Evolutionary conservation across 73 alveolate species (phyloP).

Genomic region (Stentor coeruleus): DNA sequence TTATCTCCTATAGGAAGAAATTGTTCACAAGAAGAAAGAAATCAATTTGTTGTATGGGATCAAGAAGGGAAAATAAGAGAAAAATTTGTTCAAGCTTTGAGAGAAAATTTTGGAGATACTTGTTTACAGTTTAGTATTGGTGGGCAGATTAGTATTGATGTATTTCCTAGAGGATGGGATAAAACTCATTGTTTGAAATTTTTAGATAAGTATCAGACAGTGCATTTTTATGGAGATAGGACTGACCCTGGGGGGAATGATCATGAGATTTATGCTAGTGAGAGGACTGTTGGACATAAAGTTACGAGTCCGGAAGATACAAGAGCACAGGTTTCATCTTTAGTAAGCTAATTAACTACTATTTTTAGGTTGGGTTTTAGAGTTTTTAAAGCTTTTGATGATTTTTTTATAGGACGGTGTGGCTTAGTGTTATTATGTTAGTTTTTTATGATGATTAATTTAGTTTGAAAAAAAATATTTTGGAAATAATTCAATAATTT

Average conservation of each 20-base stretch:
- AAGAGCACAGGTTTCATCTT: conserved; percentile 52
- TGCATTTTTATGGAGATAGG: conserved; percentile 94
- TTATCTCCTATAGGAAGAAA: conserved; percentile 96
- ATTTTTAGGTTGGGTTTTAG: conserved; percentile 12
- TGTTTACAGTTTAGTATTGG: conserved; percentile 87
- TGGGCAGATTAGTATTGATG: conserved; percentile 94
- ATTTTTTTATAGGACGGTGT: too few relatives aligned
- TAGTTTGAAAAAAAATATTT: too few relatives aligned
- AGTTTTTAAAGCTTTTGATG: not conserved
- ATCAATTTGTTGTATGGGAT: conserved; percentile 84
- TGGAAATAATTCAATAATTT: too few relatives aligned
- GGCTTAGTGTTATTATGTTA: too few relatives aligned
- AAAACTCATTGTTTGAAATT: conserved; percentile 86
- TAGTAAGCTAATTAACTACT: too few relatives aligned
- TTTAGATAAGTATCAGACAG: conserved; percentile 73
- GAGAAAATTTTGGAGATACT: conserved; percentile 59
- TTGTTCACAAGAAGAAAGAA: conserved; percentile 90
- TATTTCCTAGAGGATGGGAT: conserved; percentile 95
- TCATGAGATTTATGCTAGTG: conserved; percentile 80
- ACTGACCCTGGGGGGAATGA: conserved; percentile 95
- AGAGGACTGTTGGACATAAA: conserved; percentile 75
- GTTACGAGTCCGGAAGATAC: conserved; percentile 89
- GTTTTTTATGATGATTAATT: too few relatives aligned
- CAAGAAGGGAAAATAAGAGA: conserved; percentile 67
- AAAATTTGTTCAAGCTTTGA: conserved; percentile 65